phyloP scores from a whole-genome alignment of 2,329 filamentous ascomycete species.

The Zymoseptoria tritici region DNA sequence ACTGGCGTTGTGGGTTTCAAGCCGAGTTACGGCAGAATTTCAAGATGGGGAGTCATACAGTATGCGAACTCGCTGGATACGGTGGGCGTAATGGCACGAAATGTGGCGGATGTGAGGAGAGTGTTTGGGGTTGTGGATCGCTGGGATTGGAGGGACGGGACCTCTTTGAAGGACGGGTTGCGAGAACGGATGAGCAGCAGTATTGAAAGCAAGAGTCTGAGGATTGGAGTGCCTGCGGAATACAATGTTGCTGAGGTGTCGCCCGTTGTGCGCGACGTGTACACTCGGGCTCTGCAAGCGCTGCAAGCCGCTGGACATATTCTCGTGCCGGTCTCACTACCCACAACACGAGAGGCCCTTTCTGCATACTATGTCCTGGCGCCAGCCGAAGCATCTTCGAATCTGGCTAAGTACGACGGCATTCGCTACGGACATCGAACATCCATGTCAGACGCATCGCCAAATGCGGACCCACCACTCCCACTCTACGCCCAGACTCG shows the following conservation, averaged over 20 bases:
- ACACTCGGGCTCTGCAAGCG: conserved; percentile 54
- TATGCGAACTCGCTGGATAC: conserved; percentile 93
- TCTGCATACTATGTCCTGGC: conserved; percentile 94
- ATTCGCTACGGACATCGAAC: conserved; percentile 73
- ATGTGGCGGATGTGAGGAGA: conserved; percentile 40
- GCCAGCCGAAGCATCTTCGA: conserved; percentile 89
- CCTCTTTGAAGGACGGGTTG: conserved; percentile 53
- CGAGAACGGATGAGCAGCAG: conserved; percentile 40
- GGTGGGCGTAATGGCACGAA: conserved; percentile 64
- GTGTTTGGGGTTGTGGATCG: conserved; percentile 46
- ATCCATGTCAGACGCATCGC: conserved; percentile 44
- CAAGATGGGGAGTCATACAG: conserved; percentile 76
- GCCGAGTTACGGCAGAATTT: conserved; percentile 82
- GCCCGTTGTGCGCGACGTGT: conserved; percentile 59
- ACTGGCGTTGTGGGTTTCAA: conserved; percentile 80
- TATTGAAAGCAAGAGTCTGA: conserved; percentile 26
- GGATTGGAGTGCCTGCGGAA: conserved; percentile 58
- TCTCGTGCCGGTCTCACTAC: conserved; percentile 70
- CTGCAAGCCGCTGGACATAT: conserved; percentile 61
- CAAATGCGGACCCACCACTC: conserved; percentile 17
- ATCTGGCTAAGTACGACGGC: conserved; percentile 93
- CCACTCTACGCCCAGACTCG: conserved; percentile 68
- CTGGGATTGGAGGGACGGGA: conserved; percentile 67
- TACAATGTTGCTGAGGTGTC: conserved; percentile 85
- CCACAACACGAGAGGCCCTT: conserved; percentile 75